A percentile compares a stretch with the other conserved stretches of the same genome.
phyloP scores from a whole-genome alignment of 2,329 filamentous ascomycete genomes.

The Cladosporium sp. region DNA sequence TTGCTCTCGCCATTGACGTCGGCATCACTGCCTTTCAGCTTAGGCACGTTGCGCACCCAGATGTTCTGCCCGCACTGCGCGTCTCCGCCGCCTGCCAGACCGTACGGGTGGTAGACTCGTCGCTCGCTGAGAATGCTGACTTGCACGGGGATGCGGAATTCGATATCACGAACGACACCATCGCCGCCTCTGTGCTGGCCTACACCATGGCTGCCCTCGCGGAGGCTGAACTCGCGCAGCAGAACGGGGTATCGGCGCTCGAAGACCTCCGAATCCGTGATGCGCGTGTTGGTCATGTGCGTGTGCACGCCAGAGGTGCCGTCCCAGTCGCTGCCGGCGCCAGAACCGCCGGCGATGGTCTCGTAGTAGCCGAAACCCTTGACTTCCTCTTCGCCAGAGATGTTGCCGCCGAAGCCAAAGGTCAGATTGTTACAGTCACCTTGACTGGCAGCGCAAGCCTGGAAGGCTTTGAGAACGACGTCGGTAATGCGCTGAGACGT shows the following conservation, averaged over 20 bases:
- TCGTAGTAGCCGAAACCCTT: constrained; percentile 84
- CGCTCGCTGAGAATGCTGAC: constrained; percentile 75
- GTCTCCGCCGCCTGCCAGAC: constrained; percentile 75
- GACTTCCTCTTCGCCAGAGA: constrained; percentile 52
- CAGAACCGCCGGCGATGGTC: constrained; percentile 73
- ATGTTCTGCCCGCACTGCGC: constrained; percentile 76
- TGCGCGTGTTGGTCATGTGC: constrained; percentile 83
- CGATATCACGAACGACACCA: constrained; percentile 72
- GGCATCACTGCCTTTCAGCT: constrained; percentile 29
- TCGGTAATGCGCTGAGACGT: constrained; percentile 76
- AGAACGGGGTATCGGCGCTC: constrained; percentile 73
- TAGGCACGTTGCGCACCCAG: constrained; percentile 69
- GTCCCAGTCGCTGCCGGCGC: constrained; percentile 67
- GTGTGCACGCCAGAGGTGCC: constrained; percentile 73
- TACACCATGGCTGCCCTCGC: constrained; percentile 57
- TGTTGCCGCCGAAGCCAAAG: constrained; percentile 72
- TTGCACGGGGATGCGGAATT: constrained; percentile 72
- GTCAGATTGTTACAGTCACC: constrained; percentile 82
- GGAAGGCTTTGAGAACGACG: constrained; percentile 75
- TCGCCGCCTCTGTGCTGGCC: constrained; percentile 69
- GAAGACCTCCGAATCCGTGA: constrained; percentile 75
- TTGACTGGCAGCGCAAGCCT: constrained; percentile 71
- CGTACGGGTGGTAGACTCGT: constrained; percentile 72
- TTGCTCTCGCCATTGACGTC: constrained; percentile 16
- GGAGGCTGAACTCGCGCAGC: constrained; percentile 63